Percentiles rank a stretch among this genome's conserved stretches.
Evolutionary conservation across 352 stramenopile species (phyloP).

Genomic region (Globisporangium iwayamae): DNA sequence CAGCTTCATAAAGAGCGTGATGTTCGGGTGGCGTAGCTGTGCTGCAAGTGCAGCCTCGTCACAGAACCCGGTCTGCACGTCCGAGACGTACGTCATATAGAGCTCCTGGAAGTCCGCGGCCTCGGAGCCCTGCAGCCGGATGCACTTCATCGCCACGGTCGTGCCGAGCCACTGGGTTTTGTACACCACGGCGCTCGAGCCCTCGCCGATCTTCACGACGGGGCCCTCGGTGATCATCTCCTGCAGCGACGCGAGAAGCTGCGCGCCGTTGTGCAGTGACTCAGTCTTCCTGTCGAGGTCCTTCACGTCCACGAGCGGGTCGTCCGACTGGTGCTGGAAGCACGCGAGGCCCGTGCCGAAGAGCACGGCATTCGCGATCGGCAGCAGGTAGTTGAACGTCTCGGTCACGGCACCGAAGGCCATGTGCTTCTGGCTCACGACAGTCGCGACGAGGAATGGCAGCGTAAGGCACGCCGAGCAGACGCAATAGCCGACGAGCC

Average conservation of each 20-base stretch:
- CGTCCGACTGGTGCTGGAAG: constrained; percentile 16
- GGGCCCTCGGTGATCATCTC: constrained; percentile 63
- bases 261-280: constrained; percentile 15
- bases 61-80: constrained; percentile 59
- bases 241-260: constrained; percentile 19
- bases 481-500: constrained; percentile 54
- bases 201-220: constrained; percentile 64
- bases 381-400: constrained; percentile 54
- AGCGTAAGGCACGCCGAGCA: constrained; percentile 47
- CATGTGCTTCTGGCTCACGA: constrained; percentile 24
- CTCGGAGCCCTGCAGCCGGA: constrained; percentile 45
- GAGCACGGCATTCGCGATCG: constrained; percentile 56
- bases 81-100: constrained; percentile 64
- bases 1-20: constrained; percentile 74
- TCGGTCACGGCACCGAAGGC: constrained; percentile 41
- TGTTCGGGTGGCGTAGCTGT: constrained; percentile 67
- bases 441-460: constrained; percentile 42
- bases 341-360: constrained; percentile 64
- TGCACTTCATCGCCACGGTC: constrained; percentile 72
- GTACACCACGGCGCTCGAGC: constrained; percentile 63
- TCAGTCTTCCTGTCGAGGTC: constrained; percentile 15
- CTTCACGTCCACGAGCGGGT: constrained; percentile 9
- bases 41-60: constrained; percentile 63
- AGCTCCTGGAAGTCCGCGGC: constrained; percentile 37
- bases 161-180: constrained; percentile 72